Conservation (phyloP, 1,139 yeast species). For the Saccharomyces hybrid region DNA sequence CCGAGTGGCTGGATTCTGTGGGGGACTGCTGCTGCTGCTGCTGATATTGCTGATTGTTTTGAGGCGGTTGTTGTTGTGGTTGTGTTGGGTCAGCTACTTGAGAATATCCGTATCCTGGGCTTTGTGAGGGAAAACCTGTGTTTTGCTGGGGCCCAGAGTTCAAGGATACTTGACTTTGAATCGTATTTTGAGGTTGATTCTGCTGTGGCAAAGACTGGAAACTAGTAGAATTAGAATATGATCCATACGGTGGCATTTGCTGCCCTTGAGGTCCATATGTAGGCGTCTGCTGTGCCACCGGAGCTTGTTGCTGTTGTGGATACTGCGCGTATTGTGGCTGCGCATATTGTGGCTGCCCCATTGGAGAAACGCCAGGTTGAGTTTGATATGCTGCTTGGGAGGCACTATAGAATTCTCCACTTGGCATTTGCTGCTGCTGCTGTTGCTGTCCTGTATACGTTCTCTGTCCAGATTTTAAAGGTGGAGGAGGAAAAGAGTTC, state of each 20-base stretch:
- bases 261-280: conserved; percentile 4
- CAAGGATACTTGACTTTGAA: neutral
- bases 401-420: conserved; percentile 9
- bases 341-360: neutral
- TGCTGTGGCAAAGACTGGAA: neutral
- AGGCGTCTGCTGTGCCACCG: neutral
- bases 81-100: neutral
- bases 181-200: neutral
- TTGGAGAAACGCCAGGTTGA: neutral
- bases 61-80: neutral
- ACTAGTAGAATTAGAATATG: neutral
- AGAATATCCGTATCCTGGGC: conserved; percentile 2
- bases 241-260: conserved; percentile 1
- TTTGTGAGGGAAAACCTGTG: neutral
- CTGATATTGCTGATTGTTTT: conserved; percentile 2
- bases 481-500: conserved; percentile 47
- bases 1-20: conserved; percentile 6
- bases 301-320: conserved; percentile 5
- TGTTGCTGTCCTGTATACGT: conserved; percentile 25
- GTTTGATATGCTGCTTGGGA: neutral
- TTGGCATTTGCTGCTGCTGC: conserved; percentile 14
- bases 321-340: conserved; percentile 3
- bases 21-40: conserved; percentile 11
- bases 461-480: conserved; percentile 37
- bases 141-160: neutral